Conservation (phyloP, 768 basidiomycete species). For the Goffeauzyma gilvescens region DNA sequence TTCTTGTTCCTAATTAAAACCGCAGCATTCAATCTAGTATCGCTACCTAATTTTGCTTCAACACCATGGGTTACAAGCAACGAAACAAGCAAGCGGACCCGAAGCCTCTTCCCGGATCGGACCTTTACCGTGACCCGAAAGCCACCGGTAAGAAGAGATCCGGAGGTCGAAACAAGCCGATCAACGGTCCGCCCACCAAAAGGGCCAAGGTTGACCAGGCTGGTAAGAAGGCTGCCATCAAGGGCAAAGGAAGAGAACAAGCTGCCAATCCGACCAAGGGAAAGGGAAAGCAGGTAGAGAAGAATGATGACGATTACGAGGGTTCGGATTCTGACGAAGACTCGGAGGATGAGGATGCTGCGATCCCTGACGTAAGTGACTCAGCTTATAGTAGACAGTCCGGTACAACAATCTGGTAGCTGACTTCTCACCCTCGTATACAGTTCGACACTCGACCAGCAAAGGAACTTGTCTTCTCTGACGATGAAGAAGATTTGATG, state of each 20-base stretch:
- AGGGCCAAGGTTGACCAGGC: constrained; percentile 16
- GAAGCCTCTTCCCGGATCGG: constrained; percentile 20
- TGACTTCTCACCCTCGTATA: too few relatives aligned
- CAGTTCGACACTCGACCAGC: constrained; percentile 13
- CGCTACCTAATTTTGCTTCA: neutral
- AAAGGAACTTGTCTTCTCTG: constrained; percentile 24
- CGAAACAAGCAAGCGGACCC: constrained; percentile 28
- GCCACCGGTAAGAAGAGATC: constrained; percentile 14
- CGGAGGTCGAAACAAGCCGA: constrained; percentile 19
- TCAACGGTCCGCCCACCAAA: constrained; percentile 10
- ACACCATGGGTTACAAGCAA: constrained; percentile 28
- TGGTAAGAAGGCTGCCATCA: constrained; percentile 1
- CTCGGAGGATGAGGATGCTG: neutral
- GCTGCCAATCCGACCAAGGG: constrained; percentile 2
- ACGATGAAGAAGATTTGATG: constrained; percentile 16
- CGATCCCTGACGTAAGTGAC: too few relatives aligned
- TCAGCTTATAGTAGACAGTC: too few relatives aligned
- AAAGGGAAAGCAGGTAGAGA: constrained; percentile 19
- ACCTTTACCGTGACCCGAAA: constrained; percentile 14
- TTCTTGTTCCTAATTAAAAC: neutral
- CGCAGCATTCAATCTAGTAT: neutral
- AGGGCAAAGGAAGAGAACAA: constrained; percentile 10
- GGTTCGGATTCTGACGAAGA: constrained; percentile 4
- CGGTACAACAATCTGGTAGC: too few relatives aligned
- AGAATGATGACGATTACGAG: constrained; percentile 23